These are phyloP conservation scores for Circinella umbellata DNA, from an alignment of 371 early-diverging fungal genomes.

Conservation along the genomic window DNA sequence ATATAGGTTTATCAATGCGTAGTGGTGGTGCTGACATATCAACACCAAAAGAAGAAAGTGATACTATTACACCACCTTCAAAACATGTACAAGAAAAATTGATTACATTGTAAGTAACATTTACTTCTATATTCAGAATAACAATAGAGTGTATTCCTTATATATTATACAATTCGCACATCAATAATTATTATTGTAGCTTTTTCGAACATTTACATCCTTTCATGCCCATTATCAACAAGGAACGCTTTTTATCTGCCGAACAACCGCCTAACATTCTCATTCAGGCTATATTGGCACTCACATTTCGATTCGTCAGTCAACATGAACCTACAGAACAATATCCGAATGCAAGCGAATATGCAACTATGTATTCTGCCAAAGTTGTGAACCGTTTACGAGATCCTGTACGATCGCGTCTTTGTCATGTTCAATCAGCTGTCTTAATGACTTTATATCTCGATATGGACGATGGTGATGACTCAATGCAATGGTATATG, in stretches of 20 bases:
- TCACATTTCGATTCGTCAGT: constrained; percentile 49
- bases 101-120: constrained; percentile 27
- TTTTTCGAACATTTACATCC: constrained; percentile 62
- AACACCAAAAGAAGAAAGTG: constrained; percentile 3
- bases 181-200: too few relatives aligned
- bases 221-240: constrained; percentile 62
- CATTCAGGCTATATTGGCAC: constrained; percentile 56
- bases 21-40: constrained; percentile 34
- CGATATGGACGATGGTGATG: constrained; percentile 48
- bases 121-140: too few relatives aligned
- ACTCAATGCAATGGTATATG: constrained; percentile 58
- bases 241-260: constrained; percentile 47
- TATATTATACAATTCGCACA: not conserved
- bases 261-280: constrained; percentile 42
- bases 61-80: constrained; percentile 8
- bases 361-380: constrained; percentile 39
- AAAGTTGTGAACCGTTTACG: constrained; percentile 41
- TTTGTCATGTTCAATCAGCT: constrained; percentile 51
- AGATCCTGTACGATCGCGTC: constrained; percentile 32
- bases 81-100: constrained; percentile 19
- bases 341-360: constrained; percentile 28
- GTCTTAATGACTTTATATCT: constrained; percentile 47
- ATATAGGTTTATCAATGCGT: constrained; percentile 45
- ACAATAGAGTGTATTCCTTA: too few relatives aligned
- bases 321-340: constrained; percentile 21